A percentile compares a stretch with the other conserved stretches of the same genome.
Evolutionary conservation across 441 rosid species (phyloP).

Genomic region (Theobroma grandiflorum): DNA sequence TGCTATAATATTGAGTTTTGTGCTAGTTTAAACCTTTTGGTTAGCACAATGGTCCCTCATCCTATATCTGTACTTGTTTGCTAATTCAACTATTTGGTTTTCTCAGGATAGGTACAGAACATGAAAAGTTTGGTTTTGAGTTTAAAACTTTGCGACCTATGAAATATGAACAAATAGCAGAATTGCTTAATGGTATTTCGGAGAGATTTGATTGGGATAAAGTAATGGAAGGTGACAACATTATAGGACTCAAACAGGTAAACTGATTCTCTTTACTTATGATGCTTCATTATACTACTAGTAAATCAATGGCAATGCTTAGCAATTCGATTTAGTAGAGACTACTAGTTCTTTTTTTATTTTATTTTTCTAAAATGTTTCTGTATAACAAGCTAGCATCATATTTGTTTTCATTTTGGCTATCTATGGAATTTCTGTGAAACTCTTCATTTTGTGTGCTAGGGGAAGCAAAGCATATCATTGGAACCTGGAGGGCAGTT

Average conservation of each 20-base stretch:
- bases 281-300: slow-evolving; percentile 20
- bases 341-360: not conserved
- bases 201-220: slow-evolving; percentile 99
- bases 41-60: slow-evolving; percentile 1
- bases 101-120: slow-evolving; percentile 97
- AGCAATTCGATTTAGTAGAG: not conserved
- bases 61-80: slow-evolving; percentile 22
- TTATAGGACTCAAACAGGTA: slow-evolving; percentile 97
- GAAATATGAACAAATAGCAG: slow-evolving; percentile 95
- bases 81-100: slow-evolving; percentile 36
- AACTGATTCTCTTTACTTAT: slow-evolving; percentile 22
- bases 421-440: slow-evolving; percentile 1
- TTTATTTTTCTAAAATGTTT: not conserved
- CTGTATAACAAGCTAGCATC: not conserved
- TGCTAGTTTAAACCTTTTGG: slow-evolving; percentile 3
- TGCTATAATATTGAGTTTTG: not conserved
- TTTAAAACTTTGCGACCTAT: slow-evolving; percentile 79
- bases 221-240: slow-evolving; percentile 86
- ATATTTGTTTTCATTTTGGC: slow-evolving; percentile 12
- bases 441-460: slow-evolving; percentile 34
- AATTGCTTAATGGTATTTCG: slow-evolving; percentile 86
- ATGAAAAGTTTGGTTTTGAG: slow-evolving; percentile 98
- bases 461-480: slow-evolving; percentile 99
- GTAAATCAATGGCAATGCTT: slow-evolving; percentile 27
- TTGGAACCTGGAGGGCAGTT: slow-evolving; percentile 99